Evolutionary conservation across 305 asterid genomes (phyloP).

Genomic region (Stenogyne calaminthoides): DNA sequence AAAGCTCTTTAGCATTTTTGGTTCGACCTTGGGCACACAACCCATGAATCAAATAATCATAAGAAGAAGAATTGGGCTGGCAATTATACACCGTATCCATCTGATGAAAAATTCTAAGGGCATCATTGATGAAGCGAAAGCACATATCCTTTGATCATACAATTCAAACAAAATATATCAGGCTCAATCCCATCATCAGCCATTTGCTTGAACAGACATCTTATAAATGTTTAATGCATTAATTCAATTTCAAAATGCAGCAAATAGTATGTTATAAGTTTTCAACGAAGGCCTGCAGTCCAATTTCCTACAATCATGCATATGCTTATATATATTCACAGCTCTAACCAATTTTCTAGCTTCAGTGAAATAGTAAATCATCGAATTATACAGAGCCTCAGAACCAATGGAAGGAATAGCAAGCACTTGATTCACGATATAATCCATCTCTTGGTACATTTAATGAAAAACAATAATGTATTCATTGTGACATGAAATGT

Average conservation of each 20-base stretch:
- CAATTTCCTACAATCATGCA: constrained; percentile 62
- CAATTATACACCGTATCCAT: constrained; percentile 72
- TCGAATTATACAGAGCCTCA: constrained; percentile 72
- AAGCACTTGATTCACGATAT: constrained; percentile 76
- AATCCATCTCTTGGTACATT: constrained; percentile 88
- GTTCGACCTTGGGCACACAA: constrained; percentile 91
- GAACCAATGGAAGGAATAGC: constrained; percentile 65
- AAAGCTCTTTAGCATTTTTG: constrained; percentile 68
- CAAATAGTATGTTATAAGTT: constrained; percentile 73
- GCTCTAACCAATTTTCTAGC: constrained; percentile 81
- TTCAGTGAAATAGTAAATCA: constrained; percentile 78
- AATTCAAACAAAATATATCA: constrained; percentile 76
- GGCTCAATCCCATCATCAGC: constrained; percentile 86
- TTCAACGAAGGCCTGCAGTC: constrained; percentile 79
- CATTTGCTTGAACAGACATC: constrained; percentile 83
- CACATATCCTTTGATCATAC: constrained; percentile 93
- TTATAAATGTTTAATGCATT: constrained; percentile 67
- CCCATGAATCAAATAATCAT: constrained; percentile 87
- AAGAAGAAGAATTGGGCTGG: constrained; percentile 67
- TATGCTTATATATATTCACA: constrained; percentile 75
- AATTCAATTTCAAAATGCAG: constrained; percentile 67
- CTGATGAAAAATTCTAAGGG: constrained; percentile 89
- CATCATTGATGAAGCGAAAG: constrained; percentile 92
- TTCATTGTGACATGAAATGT: constrained; percentile 66
- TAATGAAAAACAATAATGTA: too few species aligned